Evolutionary conservation across 306 rosid species (phyloP), one percentile per base, ranked within the genome.

Genomic region (Corylus heterophylla): DNA sequence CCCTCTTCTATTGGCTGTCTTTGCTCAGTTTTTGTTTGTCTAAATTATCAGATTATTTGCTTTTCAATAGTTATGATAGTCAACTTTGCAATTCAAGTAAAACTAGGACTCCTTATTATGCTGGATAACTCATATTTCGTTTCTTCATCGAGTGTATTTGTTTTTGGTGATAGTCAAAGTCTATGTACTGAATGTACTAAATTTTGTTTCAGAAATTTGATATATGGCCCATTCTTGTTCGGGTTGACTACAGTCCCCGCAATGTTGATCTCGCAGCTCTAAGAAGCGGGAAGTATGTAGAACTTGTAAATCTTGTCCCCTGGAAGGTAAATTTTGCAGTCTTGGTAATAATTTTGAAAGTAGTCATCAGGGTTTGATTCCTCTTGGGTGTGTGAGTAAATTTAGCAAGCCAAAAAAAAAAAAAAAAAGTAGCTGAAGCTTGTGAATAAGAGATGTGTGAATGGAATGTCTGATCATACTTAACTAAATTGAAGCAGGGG

Each of bases 241-340:
- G 96, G 80, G 94, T 95, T 83, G 99, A 95, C 87, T 95, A 95
- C 89, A 87, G 87, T 87, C 99, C 99, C 16, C 66, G 54, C 52
- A 89, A 73, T 74, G 89, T 95, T 80, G 99, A 93, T 92, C 90
- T 95, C 80, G 96, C 94, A 1, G 98, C 98, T 59, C 79, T 95
- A 83, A 80, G 97, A 74, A 85, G 87, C 42, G 99, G 99, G 61
- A 95, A 95, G 82, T 95, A 91, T 80, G 94, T 89, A 54, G 99
- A 95, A 86, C 99, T 95, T 83, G 92, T 91, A 72, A 95, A 95
- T 81, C 94, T 95, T 76, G 89, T 91, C 31, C 98, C 89, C 14
- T 95, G 99, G 99, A 95, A 92, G 99, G 99, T 95, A 89, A 78
- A 54, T 14, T 63, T 75, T 69, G 29, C 78, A 17, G 27, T 54